Percentiles rank a stretch among this genome's conserved stretches.
These are phyloP conservation scores for Lasiosphaeria hispida DNA, from an alignment of 495 filamentous ascomycete species.

Conservation along the genomic window DNA sequence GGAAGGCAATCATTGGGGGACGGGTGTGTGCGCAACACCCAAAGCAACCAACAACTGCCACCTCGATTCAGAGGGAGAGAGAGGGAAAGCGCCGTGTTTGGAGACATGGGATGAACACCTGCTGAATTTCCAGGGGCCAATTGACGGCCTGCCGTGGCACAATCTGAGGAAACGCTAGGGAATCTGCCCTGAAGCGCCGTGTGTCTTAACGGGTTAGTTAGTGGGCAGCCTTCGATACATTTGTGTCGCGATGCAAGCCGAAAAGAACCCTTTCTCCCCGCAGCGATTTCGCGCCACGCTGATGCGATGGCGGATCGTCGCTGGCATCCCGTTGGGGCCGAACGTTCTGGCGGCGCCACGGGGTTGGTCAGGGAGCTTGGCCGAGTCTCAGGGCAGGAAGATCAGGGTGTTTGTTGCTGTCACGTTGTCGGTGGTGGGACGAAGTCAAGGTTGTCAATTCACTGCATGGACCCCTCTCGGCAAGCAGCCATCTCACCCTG, in stretches of 20 bases:
- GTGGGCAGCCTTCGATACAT: too few relatives aligned
- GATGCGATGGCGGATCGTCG: too few relatives aligned
- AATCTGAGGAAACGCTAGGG: slow-evolving; percentile 2
- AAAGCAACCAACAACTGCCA: too few relatives aligned
- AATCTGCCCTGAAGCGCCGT: background rate
- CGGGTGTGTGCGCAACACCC: background rate
- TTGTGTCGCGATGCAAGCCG: too few relatives aligned
- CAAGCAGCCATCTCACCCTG: slow-evolving; percentile 2
- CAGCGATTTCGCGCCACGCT: too few relatives aligned
- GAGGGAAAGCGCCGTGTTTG: slow-evolving; percentile 10
- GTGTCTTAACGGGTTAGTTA: too few relatives aligned
- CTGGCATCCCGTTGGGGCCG: too few relatives aligned
- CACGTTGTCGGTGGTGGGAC: background rate
- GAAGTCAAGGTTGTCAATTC: background rate
- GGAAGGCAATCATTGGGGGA: background rate
- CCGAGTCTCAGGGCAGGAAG: too few relatives aligned
- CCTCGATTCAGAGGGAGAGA: background rate
- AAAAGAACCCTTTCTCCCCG: too few relatives aligned
- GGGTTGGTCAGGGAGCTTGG: too few relatives aligned
- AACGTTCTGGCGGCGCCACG: too few relatives aligned
- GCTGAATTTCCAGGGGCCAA: slow-evolving; percentile 8
- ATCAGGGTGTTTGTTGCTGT: too few relatives aligned
- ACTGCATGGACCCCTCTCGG: slow-evolving; percentile 1
- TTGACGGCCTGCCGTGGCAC: slow-evolving; percentile 15
- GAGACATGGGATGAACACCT: slow-evolving; percentile 20